These are phyloP conservation scores for Suillus tomentosus DNA, from an alignment of 768 basidiomycete species.

Conservation along the genomic window DNA sequence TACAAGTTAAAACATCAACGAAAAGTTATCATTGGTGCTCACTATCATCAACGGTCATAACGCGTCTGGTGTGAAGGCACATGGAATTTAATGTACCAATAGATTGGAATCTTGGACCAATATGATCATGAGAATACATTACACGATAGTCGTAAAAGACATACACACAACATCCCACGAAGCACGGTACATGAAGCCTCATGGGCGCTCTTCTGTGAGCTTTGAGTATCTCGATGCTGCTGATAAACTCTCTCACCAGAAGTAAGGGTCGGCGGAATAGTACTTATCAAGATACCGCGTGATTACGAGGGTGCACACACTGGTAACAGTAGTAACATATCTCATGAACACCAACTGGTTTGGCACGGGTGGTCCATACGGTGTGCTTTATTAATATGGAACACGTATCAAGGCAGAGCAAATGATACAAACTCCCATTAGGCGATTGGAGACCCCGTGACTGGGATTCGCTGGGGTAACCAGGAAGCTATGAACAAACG, in stretches of 20 bases:
- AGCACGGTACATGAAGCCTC: background rate
- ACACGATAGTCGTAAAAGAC: background rate
- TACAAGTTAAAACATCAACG: background rate
- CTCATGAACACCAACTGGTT: background rate
- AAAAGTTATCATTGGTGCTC: background rate
- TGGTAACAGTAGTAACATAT: background rate
- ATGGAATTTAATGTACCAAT: conserved; percentile 1
- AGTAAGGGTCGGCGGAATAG: background rate
- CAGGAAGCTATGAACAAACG: background rate
- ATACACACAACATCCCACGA: background rate
- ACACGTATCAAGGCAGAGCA: background rate
- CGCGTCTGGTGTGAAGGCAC: background rate
- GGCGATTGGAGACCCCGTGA: background rate
- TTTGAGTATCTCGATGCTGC: background rate
- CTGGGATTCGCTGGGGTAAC: background rate
- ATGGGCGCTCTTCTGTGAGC: background rate
- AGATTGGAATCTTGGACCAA: too few relatives aligned
- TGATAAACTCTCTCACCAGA: background rate
- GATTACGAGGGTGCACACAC: background rate
- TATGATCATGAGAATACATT: conserved; percentile 4
- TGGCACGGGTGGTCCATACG: background rate
- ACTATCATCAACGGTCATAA: conserved; percentile 2
- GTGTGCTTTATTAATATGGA: background rate
- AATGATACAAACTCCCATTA: background rate
- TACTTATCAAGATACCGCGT: background rate